Evolutionary conservation across 2,329 filamentous ascomycete genomes (phyloP).

Genomic region (Aspergillus latus): DNA sequence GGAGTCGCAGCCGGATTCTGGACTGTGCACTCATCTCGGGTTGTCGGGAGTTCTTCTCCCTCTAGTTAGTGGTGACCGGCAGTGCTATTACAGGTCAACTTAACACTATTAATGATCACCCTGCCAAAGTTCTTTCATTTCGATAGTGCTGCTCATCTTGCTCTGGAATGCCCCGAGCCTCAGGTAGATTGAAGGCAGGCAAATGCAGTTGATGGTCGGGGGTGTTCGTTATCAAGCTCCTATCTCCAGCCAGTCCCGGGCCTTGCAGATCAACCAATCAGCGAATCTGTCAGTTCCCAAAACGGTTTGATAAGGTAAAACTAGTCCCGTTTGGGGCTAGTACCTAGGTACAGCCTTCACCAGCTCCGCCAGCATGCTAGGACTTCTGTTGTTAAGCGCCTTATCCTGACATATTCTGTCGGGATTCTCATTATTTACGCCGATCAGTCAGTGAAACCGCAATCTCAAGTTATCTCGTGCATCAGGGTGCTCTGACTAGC

Average conservation of each 20-base stretch:
- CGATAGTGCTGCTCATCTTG: neutral
- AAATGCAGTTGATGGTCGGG: neutral
- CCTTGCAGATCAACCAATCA: slow-evolving; percentile 3
- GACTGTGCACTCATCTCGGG: neutral
- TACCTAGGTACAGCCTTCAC: slow-evolving; percentile 7
- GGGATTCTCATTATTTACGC: slow-evolving; percentile 18
- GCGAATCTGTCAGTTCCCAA: neutral
- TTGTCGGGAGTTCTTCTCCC: neutral
- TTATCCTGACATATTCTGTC: slow-evolving; percentile 5
- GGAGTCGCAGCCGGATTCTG: neutral
- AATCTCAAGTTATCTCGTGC: slow-evolving; percentile 15
- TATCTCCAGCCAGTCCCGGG: slow-evolving; percentile 14
- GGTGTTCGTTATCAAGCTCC: neutral
- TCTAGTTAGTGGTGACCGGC: neutral
- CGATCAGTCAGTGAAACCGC: slow-evolving; percentile 18
- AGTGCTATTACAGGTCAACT: neutral
- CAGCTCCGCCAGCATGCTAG: neutral
- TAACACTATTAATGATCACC: neutral
- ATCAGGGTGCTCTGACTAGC: neutral
- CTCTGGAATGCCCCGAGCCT: neutral
- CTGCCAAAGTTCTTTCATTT: neutral
- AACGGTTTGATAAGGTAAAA: neutral
- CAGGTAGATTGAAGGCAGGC: neutral
- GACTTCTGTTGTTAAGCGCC: neutral
- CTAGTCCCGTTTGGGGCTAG: neutral